These are phyloP conservation scores for Pythium dissotocum DNA, from an alignment of 352 stramenopile genomes.

Conservation along the genomic window DNA sequence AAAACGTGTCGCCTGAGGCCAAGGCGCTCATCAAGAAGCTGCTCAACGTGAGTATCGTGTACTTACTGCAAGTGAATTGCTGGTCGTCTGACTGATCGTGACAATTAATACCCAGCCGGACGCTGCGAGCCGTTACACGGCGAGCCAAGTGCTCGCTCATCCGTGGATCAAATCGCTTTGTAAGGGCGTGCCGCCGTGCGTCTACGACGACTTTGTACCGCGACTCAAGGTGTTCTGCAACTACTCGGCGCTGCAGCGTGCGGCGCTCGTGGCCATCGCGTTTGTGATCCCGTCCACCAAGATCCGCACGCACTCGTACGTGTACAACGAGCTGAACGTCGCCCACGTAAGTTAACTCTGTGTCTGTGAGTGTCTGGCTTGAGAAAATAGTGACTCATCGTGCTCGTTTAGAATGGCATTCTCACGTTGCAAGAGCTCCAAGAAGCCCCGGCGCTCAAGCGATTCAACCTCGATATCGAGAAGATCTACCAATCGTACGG, in stretches of 20 bases:
- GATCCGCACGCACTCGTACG: conserved; percentile 52
- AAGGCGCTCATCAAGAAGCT: conserved; percentile 76
- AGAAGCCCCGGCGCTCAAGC: conserved; percentile 43
- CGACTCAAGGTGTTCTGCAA: conserved; percentile 67
- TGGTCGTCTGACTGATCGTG: neutral
- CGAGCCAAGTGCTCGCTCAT: conserved; percentile 62
- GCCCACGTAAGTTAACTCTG: conserved; percentile 59
- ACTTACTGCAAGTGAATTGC: neutral
- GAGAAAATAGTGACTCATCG: neutral
- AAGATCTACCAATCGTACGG: conserved; percentile 64
- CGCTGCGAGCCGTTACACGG: conserved; percentile 51
- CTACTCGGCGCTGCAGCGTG: conserved; percentile 60
- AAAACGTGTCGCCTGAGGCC: conserved; percentile 56
- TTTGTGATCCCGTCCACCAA: conserved; percentile 68
- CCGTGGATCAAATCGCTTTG: conserved; percentile 72
- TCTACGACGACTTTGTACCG: conserved; percentile 70
- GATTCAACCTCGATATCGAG: conserved; percentile 66
- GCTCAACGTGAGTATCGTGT: conserved; percentile 45
- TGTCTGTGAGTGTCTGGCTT: neutral
- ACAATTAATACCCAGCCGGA: conserved; percentile 35
- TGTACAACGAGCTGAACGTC: conserved; percentile 83
- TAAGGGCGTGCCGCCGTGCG: conserved; percentile 34
- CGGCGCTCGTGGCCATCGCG: conserved; percentile 64
- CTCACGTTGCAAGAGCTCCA: conserved; percentile 73
- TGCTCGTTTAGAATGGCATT: conserved; percentile 46